These are phyloP conservation scores for Biscogniauxia marginata DNA, from an alignment of 2,329 filamentous ascomycete species.

Conservation along the genomic window DNA sequence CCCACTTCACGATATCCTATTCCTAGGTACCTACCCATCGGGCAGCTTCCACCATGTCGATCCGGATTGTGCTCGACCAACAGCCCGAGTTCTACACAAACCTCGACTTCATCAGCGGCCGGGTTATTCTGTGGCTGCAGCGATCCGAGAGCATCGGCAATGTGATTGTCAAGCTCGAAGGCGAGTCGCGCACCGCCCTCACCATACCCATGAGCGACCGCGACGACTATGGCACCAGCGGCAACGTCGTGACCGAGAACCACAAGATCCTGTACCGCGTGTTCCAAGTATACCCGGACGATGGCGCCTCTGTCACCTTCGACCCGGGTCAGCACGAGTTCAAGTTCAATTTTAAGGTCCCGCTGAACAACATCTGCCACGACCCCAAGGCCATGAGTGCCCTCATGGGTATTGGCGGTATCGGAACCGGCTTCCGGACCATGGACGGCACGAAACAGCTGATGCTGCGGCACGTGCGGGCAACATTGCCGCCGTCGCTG, in stretches of 20 bases:
- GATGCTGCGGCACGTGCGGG: conserved; percentile 70
- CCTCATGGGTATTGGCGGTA: conserved; percentile 53
- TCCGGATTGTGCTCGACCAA: conserved; percentile 65
- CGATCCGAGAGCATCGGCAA: conserved; percentile 69
- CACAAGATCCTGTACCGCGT: conserved; percentile 76
- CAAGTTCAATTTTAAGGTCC: conserved; percentile 74
- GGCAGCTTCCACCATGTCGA: conserved; percentile 52
- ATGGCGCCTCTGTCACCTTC: conserved; percentile 41
- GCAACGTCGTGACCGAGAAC: conserved; percentile 53
- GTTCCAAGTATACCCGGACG: conserved; percentile 68
- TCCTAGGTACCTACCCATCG: no score
- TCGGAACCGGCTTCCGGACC: conserved; percentile 51
- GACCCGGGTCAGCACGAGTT: conserved; percentile 72
- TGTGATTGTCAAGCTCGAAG: conserved; percentile 80
- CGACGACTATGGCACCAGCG: conserved; percentile 37
- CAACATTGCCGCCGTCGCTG: conserved; percentile 84
- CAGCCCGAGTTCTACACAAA: conserved; percentile 75
- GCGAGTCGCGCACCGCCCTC: conserved; percentile 70
- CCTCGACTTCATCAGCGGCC: conserved; percentile 69
- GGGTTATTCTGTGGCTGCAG: conserved; percentile 54
- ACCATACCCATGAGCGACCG: conserved; percentile 46
- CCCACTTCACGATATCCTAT: no score
- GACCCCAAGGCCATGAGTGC: conserved; percentile 52
- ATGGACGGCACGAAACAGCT: conserved; percentile 65
- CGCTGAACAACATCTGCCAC: conserved; percentile 73